These are phyloP conservation scores for Geranomyces variabilis DNA, from an alignment of 192 early-diverging fungal genomes.

Conservation along the genomic window DNA sequence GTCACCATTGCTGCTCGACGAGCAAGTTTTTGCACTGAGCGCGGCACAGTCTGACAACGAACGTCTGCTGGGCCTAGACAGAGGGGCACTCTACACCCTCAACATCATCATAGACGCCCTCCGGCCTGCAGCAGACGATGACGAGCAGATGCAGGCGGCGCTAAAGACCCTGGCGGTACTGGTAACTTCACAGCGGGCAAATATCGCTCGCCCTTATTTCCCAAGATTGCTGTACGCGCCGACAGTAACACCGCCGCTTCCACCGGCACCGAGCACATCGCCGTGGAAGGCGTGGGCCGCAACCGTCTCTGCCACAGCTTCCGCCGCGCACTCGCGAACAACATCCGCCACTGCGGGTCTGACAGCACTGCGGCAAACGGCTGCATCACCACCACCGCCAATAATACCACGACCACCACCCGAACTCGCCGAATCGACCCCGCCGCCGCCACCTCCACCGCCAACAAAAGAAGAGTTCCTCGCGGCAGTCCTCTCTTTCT, in stretches of 20 bases:
- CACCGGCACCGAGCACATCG: neutral
- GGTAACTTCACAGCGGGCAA: neutral
- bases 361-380: neutral
- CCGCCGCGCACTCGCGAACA: neutral
- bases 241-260: neutral
- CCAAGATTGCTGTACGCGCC: neutral
- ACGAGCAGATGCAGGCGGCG: neutral
- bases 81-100: constrained; percentile 35
- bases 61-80: constrained; percentile 29
- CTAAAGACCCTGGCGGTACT: neutral
- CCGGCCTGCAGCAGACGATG: constrained; percentile 9
- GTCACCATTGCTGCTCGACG: neutral
- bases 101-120: constrained; percentile 41
- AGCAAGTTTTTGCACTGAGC: neutral
- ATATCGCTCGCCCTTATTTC: neutral
- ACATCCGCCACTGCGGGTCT: neutral
- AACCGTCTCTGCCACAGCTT: neutral
- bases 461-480: neutral
- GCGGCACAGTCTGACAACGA: neutral
- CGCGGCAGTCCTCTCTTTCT: neutral
- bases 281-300: neutral
- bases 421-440: neutral
- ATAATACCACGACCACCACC: neutral
- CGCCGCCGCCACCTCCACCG: neutral
- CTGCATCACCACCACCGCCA: neutral